These are phyloP conservation scores for Tremella fuciformis DNA, from an alignment of 768 basidiomycete genomes.

Conservation along the genomic window DNA sequence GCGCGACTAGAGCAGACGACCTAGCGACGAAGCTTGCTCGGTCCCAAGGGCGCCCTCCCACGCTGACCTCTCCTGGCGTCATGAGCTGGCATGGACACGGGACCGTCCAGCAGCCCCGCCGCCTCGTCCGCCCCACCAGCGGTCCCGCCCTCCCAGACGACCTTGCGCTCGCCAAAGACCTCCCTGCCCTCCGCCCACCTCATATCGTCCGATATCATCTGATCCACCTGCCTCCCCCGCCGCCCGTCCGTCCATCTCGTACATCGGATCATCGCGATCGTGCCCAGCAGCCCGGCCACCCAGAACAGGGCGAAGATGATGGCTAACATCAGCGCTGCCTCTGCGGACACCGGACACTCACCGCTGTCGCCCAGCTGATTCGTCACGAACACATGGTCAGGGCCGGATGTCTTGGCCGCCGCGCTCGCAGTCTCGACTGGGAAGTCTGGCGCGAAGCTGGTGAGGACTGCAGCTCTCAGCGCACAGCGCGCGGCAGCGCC, in stretches of 20 bases:
- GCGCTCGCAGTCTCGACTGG: conserved; percentile 22
- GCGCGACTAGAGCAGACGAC: no score
- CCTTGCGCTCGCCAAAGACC: conserved; percentile 23
- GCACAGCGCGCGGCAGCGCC: no score
- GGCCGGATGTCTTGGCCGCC: background rate
- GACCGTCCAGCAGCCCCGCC: no score
- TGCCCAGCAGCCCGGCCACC: conserved; percentile 16
- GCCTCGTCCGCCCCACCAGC: no score
- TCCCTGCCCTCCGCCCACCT: conserved; percentile 37
- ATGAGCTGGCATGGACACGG: no score
- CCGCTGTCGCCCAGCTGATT: conserved; percentile 29
- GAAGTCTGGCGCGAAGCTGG: conserved; percentile 32
- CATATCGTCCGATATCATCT: conserved; percentile 35
- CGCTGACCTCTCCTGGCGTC: no score
- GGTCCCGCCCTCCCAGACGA: conserved; percentile 6
- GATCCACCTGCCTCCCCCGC: conserved; percentile 18
- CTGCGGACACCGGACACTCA: conserved; percentile 16
- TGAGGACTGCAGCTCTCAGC: conserved; percentile 17
- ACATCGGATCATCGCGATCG: conserved; percentile 17
- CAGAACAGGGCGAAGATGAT: conserved; percentile 29
- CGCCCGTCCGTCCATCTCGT: conserved; percentile 11
- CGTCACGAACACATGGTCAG: conserved; percentile 28
- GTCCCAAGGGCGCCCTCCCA: no score
- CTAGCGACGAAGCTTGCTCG: no score
- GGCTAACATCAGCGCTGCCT: conserved; percentile 20